Evolutionary conservation across 2,329 filamentous ascomycete genomes (phyloP), one percentile per base, ranked within the genome.

Genomic region (Fusarium neocosmosporiellum): DNA sequence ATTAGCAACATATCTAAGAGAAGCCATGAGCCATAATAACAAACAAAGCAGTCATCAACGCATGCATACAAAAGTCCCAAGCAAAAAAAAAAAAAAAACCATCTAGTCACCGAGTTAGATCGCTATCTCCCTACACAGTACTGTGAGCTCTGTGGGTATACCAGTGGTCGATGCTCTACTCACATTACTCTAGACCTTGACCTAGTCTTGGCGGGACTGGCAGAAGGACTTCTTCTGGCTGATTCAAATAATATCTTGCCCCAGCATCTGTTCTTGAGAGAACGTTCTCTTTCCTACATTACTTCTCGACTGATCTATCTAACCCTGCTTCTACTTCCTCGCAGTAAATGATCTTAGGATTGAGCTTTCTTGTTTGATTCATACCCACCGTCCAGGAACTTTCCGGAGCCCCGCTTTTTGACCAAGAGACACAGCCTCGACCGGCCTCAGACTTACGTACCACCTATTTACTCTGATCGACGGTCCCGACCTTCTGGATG

Each of bases 241-340:
- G 7, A 0, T 13, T 9, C 5, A 8, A 16, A 43, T 43, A 24
- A 7, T 2, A 13, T 24, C 7, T 24, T 24, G 1, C 13, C 22
- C 13, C 4, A 24, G 41, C 24, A 24, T 16, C 8, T 16, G 4
- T 2, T 8, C 16, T 13, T 16, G 13, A 9, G 14, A 7, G 1
- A 6, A 24, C 4, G 8, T 3, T 46, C 41, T 24, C 4, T 8
- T 24, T 16, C 0, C 5, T 24, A 5, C 0, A 6, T 18, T 16
- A 7, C 2, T 16, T 46, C 4, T 16, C 8, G 1, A 8, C 2
- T 24, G 13, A 24, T 24, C 14, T 5, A 24, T 4, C 7, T 10
- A 0, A 14, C 14, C 4, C 2, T 46, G 7, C 4, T n/a, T n/a
- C n/a, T n/a, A n/a, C 1, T 24, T 24, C 7, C 14, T 10, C 22